These are phyloP conservation scores for Euclidium syriacum DNA, from an alignment of 345 rosid species.

Conservation along the genomic window DNA sequence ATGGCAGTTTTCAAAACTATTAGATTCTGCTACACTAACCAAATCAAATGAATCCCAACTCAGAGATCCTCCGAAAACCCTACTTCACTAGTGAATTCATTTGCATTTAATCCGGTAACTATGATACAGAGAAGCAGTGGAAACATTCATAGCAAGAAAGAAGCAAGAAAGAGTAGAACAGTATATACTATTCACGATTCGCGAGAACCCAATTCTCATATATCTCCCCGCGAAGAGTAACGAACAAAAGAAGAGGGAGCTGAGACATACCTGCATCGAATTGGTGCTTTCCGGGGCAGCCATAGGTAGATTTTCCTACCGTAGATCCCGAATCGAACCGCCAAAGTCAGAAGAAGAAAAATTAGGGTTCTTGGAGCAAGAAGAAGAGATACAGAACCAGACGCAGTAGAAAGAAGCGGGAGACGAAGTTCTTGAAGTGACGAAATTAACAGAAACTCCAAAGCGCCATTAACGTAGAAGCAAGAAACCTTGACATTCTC, in stretches of 20 bases:
- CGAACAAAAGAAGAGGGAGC: slow-evolving; percentile 1
- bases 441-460: slow-evolving; percentile 45
- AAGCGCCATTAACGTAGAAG: slow-evolving; percentile 48
- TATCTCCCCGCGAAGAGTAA: slow-evolving; percentile 21
- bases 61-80: not conserved
- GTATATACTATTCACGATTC: not conserved
- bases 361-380: slow-evolving; percentile 46
- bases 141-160: not conserved
- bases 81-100: not conserved
- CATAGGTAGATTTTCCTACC: slow-evolving; percentile 39
- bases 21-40: too few species aligned
- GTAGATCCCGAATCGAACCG: slow-evolving; percentile 18
- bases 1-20: too few species aligned
- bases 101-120: not conserved
- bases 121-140: not conserved
- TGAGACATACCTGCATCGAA: slow-evolving; percentile 69
- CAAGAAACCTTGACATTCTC: slow-evolving; percentile 29
- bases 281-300: slow-evolving; percentile 60
- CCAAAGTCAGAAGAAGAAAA: slow-evolving; percentile 14
- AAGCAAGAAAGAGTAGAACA: not conserved
- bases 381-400: slow-evolving; percentile 16
- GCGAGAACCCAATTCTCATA: not conserved
- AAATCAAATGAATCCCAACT: not conserved
- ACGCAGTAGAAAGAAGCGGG: slow-evolving; percentile 25
- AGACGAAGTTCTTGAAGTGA: slow-evolving; percentile 14